Evolutionary conservation across 257 asterid species (phyloP).

Genomic region (Lycium ferocissimum): DNA sequence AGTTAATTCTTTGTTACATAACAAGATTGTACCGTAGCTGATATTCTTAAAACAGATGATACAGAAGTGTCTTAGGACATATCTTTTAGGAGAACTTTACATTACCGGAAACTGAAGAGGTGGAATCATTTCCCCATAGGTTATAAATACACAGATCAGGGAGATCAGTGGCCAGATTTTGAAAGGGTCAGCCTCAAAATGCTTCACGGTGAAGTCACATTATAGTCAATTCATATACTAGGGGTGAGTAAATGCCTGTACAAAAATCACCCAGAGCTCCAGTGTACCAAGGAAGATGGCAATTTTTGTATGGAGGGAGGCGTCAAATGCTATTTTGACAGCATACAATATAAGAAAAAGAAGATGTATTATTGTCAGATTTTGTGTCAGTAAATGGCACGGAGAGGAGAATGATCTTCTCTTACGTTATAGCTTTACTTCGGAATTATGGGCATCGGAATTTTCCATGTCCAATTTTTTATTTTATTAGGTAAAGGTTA

Average conservation of each 20-base stretch:
- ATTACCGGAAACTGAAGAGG: not conserved
- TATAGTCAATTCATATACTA: not conserved
- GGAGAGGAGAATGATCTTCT: not conserved
- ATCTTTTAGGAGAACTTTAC: not conserved
- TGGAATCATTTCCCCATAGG: no score
- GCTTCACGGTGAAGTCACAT: slow-evolving; percentile 17
- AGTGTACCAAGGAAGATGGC: not conserved
- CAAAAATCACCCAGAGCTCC: not conserved
- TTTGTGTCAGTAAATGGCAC: not conserved
- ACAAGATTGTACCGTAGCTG: not conserved
- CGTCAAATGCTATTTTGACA: slow-evolving; percentile 1
- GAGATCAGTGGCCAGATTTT: not conserved
- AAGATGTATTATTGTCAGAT: not conserved
- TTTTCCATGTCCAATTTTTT: no score
- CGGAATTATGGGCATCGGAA: no score
- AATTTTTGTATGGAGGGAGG: not conserved
- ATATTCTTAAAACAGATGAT: not conserved
- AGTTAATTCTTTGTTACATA: not conserved
- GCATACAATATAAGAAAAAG: slow-evolving; percentile 13
- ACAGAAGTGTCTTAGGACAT: no score
- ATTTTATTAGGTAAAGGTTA: not conserved
- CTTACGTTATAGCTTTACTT: not conserved
- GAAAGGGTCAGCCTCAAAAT: slow-evolving; percentile 14
- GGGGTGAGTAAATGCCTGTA: not conserved
- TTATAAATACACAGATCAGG: no score